Evolutionary conservation across 83 land plant species (phyloP).

Genomic region (Diphasiastrum complanatum): DNA sequence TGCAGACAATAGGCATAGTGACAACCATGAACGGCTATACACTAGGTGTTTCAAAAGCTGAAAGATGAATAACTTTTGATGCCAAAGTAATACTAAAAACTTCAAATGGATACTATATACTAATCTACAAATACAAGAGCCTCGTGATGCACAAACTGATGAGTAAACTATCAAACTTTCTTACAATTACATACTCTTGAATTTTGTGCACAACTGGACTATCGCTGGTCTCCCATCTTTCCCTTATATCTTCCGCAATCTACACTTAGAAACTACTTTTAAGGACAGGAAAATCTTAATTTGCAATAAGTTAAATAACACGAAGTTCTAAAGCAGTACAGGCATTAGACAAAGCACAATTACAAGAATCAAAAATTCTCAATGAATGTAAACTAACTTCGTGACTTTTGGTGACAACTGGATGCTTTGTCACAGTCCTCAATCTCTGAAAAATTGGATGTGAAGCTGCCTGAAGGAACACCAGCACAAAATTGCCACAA

Average conservation of each 20-base stretch:
- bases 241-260: conserved; percentile 86
- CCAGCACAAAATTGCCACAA: too few relatives aligned
- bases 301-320: neutral
- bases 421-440: conserved; percentile 51
- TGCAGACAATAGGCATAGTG: too few relatives aligned
- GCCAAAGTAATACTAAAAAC: neutral
- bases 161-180: neutral
- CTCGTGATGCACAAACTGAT: neutral
- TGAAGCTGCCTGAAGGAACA: conserved; percentile 22
- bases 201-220: conserved; percentile 93
- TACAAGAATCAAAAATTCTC: neutral
- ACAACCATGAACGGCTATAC: too few relatives aligned
- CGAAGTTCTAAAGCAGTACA: neutral
- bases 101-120: too few relatives aligned
- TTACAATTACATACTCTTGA: conserved; percentile 59
- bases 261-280: conserved; percentile 19
- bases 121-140: neutral
- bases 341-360: neutral
- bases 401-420: conserved; percentile 77
- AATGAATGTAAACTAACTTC: conserved; percentile 41
- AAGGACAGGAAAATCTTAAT: neutral
- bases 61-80: neutral
- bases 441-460: conserved; percentile 66
- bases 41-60: too few relatives aligned
- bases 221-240: conserved; percentile 93